Evolutionary conservation across 2,329 filamentous ascomycete species (phyloP).

Genomic region (Aspergillus melleus): DNA sequence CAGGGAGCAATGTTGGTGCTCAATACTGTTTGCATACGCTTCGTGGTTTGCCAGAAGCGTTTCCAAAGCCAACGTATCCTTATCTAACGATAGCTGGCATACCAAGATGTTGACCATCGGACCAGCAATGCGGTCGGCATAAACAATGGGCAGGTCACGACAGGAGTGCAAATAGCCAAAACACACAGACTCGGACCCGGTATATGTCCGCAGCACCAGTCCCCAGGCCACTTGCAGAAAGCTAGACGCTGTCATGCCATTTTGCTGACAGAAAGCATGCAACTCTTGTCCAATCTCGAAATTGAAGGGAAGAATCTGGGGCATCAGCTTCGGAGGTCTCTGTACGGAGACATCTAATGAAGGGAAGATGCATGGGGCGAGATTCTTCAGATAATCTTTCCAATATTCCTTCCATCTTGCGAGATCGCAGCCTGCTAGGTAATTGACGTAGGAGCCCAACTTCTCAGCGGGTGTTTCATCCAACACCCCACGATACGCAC

Average conservation of each 20-base stretch:
- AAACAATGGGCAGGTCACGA: conserved; percentile 36
- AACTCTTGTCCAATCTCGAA: neutral
- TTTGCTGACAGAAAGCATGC: conserved; percentile 8
- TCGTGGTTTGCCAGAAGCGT: neutral
- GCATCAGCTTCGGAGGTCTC: neutral
- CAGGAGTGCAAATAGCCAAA: conserved; percentile 45
- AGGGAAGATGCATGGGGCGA: conserved; percentile 9
- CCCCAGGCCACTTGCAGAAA: conserved; percentile 43
- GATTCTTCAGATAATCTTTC: conserved; percentile 1
- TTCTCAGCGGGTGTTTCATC: conserved; percentile 31
- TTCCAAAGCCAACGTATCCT: neutral
- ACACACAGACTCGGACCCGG: conserved; percentile 36
- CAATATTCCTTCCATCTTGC: neutral
- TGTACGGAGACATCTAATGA: neutral
- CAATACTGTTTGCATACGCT: conserved; percentile 4
- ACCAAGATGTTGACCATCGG: conserved; percentile 28
- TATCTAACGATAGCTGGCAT: conserved; percentile 7
- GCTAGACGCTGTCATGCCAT: conserved; percentile 26
- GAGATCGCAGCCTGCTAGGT: conserved; percentile 2
- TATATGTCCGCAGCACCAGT: conserved; percentile 37
- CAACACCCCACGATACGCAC: conserved; percentile 27
- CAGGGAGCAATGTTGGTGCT: conserved; percentile 16
- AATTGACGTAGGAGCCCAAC: conserved; percentile 34
- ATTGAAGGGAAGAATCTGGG: neutral
- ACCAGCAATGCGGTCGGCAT: conserved; percentile 38